Conservation (phyloP, 2,329 filamentous ascomycete species). For the Plectosphaerella cucumerina region DNA sequence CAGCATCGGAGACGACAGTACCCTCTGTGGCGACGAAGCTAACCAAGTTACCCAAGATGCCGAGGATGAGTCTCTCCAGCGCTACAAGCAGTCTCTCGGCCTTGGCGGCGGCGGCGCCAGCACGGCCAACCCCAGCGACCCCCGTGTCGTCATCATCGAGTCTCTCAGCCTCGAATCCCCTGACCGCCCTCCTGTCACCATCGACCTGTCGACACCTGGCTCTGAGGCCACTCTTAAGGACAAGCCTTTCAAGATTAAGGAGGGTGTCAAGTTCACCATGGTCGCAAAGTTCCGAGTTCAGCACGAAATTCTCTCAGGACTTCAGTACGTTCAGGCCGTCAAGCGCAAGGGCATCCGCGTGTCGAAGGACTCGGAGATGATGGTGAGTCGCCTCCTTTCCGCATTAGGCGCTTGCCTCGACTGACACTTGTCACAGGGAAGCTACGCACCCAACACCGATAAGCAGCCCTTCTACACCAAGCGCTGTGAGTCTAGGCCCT, state of each 20-base stretch:
- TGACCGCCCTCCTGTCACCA: slow-evolving; percentile 79
- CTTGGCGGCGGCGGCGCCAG: slow-evolving; percentile 69
- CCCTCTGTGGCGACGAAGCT: neutral
- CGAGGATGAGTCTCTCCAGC: slow-evolving; percentile 88
- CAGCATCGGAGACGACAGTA: slow-evolving; percentile 12
- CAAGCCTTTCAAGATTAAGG: slow-evolving; percentile 96
- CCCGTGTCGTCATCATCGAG: slow-evolving; percentile 88
- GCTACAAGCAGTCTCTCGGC: slow-evolving; percentile 96
- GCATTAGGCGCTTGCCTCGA: slow-evolving; percentile 7
- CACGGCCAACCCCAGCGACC: slow-evolving; percentile 73
- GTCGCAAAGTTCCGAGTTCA: slow-evolving; percentile 92
- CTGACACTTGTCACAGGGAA: slow-evolving; percentile 56
- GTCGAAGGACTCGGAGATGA: slow-evolving; percentile 97
- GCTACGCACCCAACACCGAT: slow-evolving; percentile 88
- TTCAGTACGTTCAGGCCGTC: slow-evolving; percentile 94
- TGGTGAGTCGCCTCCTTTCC: slow-evolving; percentile 57
- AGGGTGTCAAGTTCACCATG: slow-evolving; percentile 91
- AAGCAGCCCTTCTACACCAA: slow-evolving; percentile 84
- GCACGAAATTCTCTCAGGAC: slow-evolving; percentile 88
- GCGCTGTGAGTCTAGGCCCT: slow-evolving; percentile 79
- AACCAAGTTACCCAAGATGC: slow-evolving; percentile 39
- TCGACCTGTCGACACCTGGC: slow-evolving; percentile 74
- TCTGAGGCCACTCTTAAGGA: slow-evolving; percentile 77
- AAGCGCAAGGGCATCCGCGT: slow-evolving; percentile 84
- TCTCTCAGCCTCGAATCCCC: slow-evolving; percentile 83